Evolutionary conservation across 352 stramenopile genomes (phyloP).

Genomic region (Phytophthora ohioensis): DNA sequence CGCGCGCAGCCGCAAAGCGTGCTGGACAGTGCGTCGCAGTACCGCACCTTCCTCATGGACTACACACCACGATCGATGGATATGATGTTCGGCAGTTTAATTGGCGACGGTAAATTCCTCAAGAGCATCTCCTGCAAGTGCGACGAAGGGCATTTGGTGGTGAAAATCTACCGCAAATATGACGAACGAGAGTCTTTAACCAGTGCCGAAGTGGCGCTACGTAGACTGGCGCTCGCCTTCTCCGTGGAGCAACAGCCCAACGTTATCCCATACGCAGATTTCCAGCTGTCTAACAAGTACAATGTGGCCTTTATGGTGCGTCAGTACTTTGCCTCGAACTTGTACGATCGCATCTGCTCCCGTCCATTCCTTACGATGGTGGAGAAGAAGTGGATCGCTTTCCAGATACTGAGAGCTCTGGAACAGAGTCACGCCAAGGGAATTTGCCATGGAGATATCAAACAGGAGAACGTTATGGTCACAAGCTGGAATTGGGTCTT

Average conservation of each 20-base stretch:
- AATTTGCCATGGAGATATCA: slow-evolving; percentile 98
- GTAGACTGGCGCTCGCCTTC: slow-evolving; percentile 60
- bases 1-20: slow-evolving; percentile 79
- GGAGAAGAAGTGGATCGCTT: slow-evolving; percentile 98
- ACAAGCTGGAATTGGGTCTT: slow-evolving; percentile 98
- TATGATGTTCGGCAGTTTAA: slow-evolving; percentile 88
- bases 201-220: slow-evolving; percentile 65
- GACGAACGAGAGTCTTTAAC: slow-evolving; percentile 75
- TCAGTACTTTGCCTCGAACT: slow-evolving; percentile 96
- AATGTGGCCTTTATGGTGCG: slow-evolving; percentile 94
- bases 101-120: slow-evolving; percentile 91
- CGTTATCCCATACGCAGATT: slow-evolving; percentile 85
- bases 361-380: slow-evolving; percentile 95
- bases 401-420: slow-evolving; percentile 95
- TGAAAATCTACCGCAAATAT: slow-evolving; percentile 92
- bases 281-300: slow-evolving; percentile 78
- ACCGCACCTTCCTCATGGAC: slow-evolving; percentile 90
- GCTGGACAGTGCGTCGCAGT: slow-evolving; percentile 87
- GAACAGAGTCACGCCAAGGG: slow-evolving; percentile 93
- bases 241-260: slow-evolving; percentile 82
- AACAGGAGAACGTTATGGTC: slow-evolving; percentile 98
- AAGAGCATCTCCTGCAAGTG: slow-evolving; percentile 91
- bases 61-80: slow-evolving; percentile 87
- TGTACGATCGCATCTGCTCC: slow-evolving; percentile 97
- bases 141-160: slow-evolving; percentile 83